Percentiles rank a stretch among this genome's conserved stretches.
Conservation (phyloP, 345 rosid genomes). For the Arabis alpina region DNA sequence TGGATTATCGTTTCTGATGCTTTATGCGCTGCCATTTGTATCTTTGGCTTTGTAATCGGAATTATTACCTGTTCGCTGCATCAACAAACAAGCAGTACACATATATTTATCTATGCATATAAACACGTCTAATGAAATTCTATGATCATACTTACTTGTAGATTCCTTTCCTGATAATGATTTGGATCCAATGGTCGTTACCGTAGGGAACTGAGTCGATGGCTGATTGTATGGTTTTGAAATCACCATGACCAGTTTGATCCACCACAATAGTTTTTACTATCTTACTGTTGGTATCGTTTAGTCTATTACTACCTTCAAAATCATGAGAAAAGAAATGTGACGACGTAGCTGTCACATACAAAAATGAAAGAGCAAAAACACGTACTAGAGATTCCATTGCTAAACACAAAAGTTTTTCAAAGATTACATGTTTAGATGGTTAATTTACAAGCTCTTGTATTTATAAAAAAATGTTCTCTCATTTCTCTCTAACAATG, state of each 20-base stretch:
- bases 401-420: neutral
- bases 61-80: slow-evolving; percentile 46
- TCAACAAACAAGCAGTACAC: neutral
- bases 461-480: neutral
- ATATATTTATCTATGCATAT: no score
- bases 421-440: neutral
- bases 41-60: slow-evolving; percentile 40
- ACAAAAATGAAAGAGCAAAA: slow-evolving; percentile 6
- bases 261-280: slow-evolving; percentile 40
- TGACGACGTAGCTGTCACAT: neutral
- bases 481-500: neutral
- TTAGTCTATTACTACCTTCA: neutral
- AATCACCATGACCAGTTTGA: slow-evolving; percentile 37
- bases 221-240: slow-evolving; percentile 45
- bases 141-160: slow-evolving; percentile 35
- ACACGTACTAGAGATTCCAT: slow-evolving; percentile 5
- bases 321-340: neutral
- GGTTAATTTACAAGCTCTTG: neutral
- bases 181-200: slow-evolving; percentile 37
- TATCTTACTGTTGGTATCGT: neutral
- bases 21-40: slow-evolving; percentile 43
- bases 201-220: slow-evolving; percentile 42
- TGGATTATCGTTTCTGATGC: slow-evolving; percentile 31
- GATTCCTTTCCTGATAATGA: slow-evolving; percentile 32
- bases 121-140: neutral